phyloP scores from a whole-genome alignment of 2,329 filamentous ascomycete species.

The Beauveria sp. region DNA sequence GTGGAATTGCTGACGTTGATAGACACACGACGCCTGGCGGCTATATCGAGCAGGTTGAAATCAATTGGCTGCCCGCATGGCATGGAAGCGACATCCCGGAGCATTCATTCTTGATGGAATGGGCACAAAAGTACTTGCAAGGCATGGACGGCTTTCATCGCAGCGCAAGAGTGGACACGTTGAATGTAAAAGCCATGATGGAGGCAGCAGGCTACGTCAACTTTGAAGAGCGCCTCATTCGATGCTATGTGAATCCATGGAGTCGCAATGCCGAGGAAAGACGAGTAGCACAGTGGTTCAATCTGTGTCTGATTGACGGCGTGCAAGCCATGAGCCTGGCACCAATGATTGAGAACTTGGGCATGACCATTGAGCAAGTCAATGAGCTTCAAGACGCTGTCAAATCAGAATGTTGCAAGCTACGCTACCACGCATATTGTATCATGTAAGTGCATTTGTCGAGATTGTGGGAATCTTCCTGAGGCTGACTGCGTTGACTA shows the following conservation, averaged over 20 bases:
- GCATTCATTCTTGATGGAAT: slow-evolving; percentile 53
- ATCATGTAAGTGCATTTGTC: slow-evolving; percentile 54
- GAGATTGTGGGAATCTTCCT: too few relatives aligned
- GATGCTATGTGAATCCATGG: slow-evolving; percentile 70
- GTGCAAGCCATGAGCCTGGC: slow-evolving; percentile 66
- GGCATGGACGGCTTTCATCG: slow-evolving; percentile 60
- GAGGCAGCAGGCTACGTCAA: slow-evolving; percentile 70
- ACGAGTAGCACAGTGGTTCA: slow-evolving; percentile 75
- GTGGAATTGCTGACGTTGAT: slow-evolving; percentile 5
- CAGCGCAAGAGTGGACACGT: slow-evolving; percentile 51
- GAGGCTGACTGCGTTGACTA: slow-evolving; percentile 12
- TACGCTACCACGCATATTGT: slow-evolving; percentile 64
- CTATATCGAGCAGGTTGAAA: slow-evolving; percentile 78
- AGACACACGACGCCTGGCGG: slow-evolving; percentile 76
- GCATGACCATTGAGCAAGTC: slow-evolving; percentile 52
- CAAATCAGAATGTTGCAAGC: slow-evolving; percentile 60
- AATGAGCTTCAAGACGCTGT: slow-evolving; percentile 54
- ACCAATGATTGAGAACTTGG: slow-evolving; percentile 51
- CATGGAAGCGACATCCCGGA: slow-evolving; percentile 55
- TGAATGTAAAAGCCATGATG: slow-evolving; percentile 50
- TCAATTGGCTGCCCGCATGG: slow-evolving; percentile 71
- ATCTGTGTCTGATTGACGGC: slow-evolving; percentile 65
- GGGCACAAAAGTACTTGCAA: slow-evolving; percentile 61
- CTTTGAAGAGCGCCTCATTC: slow-evolving; percentile 61
- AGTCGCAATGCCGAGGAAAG: slow-evolving; percentile 54